Conservation (phyloP, 371 early-diverging fungal species). For the Sporodiniella umbellata region DNA sequence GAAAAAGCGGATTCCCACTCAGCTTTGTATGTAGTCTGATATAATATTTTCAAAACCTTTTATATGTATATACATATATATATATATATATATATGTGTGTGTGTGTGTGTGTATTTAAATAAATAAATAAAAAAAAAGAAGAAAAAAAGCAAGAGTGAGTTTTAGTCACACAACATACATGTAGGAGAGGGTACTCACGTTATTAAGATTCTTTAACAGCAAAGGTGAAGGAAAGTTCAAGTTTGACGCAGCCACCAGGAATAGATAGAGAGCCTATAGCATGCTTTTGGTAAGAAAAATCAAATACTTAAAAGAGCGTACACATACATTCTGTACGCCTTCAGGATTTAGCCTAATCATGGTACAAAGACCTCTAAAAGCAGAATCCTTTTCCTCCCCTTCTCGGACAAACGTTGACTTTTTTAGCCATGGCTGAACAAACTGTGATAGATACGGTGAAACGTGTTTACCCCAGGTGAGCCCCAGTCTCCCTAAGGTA, state of each 20-base stretch:
- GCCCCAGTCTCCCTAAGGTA: slow-evolving; percentile 81
- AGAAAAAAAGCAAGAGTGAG: too few species aligned
- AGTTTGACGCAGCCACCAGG: slow-evolving; percentile 6
- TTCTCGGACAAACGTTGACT: slow-evolving; percentile 65
- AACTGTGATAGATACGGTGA: slow-evolving; percentile 66
- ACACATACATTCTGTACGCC: slow-evolving; percentile 52
- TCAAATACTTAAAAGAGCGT: not conserved
- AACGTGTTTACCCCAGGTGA: slow-evolving; percentile 67
- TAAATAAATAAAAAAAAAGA: too few species aligned
- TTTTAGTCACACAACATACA: too few species aligned
- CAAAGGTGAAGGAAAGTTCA: slow-evolving; percentile 1
- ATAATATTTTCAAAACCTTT: slow-evolving; percentile 5
- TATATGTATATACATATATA: not conserved
- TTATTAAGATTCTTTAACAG: slow-evolving; percentile 6
- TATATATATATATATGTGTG: not conserved
- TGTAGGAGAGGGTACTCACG: not conserved
- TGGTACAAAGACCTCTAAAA: slow-evolving; percentile 80
- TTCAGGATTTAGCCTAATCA: slow-evolving; percentile 74
- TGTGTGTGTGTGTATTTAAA: too few species aligned
- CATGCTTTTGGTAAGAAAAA: not conserved
- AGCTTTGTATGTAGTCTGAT: not conserved
- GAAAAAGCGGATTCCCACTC: slow-evolving; percentile 4
- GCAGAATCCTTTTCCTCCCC: slow-evolving; percentile 88
- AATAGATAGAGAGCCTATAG: slow-evolving; percentile 6
- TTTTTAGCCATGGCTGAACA: slow-evolving; percentile 65